Evolutionary conservation across 768 basidiomycete species (phyloP), one percentile per base, ranked within the genome.

Genomic region (Tricholoma bakamatsutake): DNA sequence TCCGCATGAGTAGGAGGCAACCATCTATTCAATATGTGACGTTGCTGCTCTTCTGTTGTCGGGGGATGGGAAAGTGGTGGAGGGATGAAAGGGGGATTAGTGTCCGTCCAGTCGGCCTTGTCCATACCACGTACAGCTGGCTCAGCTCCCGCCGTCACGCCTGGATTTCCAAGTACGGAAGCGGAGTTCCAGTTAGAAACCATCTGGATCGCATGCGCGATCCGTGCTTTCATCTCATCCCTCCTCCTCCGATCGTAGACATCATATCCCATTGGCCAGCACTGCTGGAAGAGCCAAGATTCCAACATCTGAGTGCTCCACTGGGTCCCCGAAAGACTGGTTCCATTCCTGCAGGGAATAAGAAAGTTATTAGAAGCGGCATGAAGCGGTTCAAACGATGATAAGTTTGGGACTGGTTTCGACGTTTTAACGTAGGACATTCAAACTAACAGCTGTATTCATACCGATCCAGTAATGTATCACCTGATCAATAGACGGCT

Each of bases 211-310:
- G 84, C 85, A 57, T 86, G 77, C n/a, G 67, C 66, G 56, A 88
- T 81, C 15, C 80, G 75, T 4, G 69, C 65, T 15, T 75, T 71
- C 63, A 84, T 76, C 54, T 78, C 74, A 15, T 69, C 68, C 54
- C 74, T 70, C 61, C 76, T 74, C 40, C 67, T 66, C 0, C 73
- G 66, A 28, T 77, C 75, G 59, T 82, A 87, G 0, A 60, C 61
- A 1, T 67, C 62, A 60, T 86, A 88, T 0, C 79, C 77, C 85
- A 88, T 88, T 4, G 84, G 76, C 73, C 78, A 82, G 60, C 85
- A 87, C 13, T 79, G 71, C 0, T 71, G 72, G 31, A 72, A 65
- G 15, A 89, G 69, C 85, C 85, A 88, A 3, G 62, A 53, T 62
- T 86, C 82, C 54, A 89, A 71, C 17, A 74, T 62, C 1, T 75